phyloP scores from a whole-genome alignment of 257 asterid genomes.

The Prunella vulgaris region DNA sequence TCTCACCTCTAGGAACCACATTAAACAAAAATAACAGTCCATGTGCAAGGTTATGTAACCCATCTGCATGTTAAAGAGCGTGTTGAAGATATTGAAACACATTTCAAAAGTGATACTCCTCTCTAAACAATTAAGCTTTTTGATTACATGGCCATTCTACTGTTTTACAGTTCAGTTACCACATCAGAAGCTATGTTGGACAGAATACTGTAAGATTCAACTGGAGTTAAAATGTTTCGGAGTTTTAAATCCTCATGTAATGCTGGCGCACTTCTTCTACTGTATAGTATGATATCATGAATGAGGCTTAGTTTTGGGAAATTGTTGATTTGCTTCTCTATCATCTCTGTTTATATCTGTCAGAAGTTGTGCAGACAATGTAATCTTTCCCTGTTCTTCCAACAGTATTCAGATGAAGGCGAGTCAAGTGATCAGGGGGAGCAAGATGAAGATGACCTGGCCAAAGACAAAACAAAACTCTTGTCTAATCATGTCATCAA shows the following conservation, averaged over 20 bases:
- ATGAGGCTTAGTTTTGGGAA: neutral
- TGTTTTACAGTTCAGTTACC: neutral
- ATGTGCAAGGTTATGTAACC: neutral
- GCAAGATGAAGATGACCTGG: conserved; percentile 37
- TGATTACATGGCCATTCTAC: neutral
- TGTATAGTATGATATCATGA: neutral
- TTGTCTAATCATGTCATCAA: conserved; percentile 43
- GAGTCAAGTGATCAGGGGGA: conserved; percentile 44
- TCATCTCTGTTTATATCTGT: neutral
- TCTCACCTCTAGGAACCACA: too few relatives aligned
- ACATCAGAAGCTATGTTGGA: neutral
- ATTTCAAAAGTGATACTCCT: neutral
- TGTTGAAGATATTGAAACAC: neutral
- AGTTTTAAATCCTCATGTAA: neutral
- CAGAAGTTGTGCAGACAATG: conserved; percentile 1
- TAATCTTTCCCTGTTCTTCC: neutral
- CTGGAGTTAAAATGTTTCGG: neutral
- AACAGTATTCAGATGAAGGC: conserved; percentile 77
- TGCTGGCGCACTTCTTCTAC: neutral
- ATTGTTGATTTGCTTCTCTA: neutral
- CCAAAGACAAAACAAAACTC: conserved; percentile 36
- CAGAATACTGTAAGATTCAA: neutral
- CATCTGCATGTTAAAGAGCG: neutral
- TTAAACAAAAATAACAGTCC: too few relatives aligned
- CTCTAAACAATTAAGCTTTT: neutral